Conservation (phyloP, 2,329 filamentous ascomycete genomes). For the Colletotrichum magnum region DNA sequence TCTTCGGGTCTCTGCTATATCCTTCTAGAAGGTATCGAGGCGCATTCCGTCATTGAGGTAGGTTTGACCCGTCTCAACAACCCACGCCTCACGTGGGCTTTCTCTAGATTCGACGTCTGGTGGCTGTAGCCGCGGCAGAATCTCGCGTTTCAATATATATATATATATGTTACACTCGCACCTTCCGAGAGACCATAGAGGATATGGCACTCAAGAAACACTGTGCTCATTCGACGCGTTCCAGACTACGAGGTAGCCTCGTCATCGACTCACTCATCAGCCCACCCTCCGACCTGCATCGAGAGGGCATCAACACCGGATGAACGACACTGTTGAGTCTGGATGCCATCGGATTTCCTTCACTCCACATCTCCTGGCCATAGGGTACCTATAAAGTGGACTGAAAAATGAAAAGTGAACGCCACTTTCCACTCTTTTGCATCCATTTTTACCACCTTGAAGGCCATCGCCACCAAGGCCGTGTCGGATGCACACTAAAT, state of each 20-base stretch:
- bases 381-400: background rate
- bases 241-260: background rate
- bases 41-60: too few relatives aligned
- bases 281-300: background rate
- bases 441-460: background rate
- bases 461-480: background rate
- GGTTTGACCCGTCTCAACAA: too few relatives aligned
- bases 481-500: too few relatives aligned
- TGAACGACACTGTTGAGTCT: background rate
- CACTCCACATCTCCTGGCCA: background rate
- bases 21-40: too few relatives aligned
- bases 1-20: too few relatives aligned
- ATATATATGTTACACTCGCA: too few relatives aligned
- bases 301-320: background rate
- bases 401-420: background rate
- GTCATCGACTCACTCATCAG: background rate
- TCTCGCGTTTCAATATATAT: too few relatives aligned
- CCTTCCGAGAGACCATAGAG: too few relatives aligned
- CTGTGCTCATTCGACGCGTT: background rate
- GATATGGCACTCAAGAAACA: background rate
- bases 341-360: background rate
- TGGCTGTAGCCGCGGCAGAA: too few relatives aligned
- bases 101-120: too few relatives aligned
- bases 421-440: background rate
- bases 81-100: too few relatives aligned